Conservation (phyloP, 305 asterid genomes). For the Fraxinus albicans region DNA sequence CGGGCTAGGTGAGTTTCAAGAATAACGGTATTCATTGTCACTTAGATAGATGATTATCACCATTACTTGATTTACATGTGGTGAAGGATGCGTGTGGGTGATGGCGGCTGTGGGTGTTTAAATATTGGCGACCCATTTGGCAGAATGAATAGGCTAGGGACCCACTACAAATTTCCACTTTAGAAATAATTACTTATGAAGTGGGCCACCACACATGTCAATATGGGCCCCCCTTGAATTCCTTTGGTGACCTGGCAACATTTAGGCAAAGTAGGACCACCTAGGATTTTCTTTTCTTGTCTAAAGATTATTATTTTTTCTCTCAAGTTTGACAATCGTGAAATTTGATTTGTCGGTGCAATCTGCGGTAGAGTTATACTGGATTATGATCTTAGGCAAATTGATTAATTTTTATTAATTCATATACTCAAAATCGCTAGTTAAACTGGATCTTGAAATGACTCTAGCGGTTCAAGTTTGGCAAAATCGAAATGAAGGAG, state of each 20-base stretch:
- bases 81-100: not conserved
- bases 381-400: not conserved
- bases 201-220: not conserved
- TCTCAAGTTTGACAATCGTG: not conserved
- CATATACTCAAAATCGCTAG: not conserved
- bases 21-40: not conserved
- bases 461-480: not conserved
- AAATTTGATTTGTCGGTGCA: not conserved
- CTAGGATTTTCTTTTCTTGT: not conserved
- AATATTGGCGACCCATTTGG: not conserved
- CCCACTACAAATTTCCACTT: not conserved
- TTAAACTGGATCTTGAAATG: not conserved
- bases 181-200: not conserved
- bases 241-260: conserved; percentile 21
- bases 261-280: not conserved
- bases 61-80: not conserved
- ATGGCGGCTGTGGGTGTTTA: not conserved
- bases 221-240: conserved; percentile 22
- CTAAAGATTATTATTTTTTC: not conserved
- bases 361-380: not conserved
- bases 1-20: not conserved
- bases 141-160: not conserved
- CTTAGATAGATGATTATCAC: not conserved
- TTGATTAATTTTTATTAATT: not conserved
- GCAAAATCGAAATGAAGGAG: not conserved